Evolutionary conservation across 108 stramenopile species (phyloP).

Genomic region (Cylindrotheca fusiformis): DNA sequence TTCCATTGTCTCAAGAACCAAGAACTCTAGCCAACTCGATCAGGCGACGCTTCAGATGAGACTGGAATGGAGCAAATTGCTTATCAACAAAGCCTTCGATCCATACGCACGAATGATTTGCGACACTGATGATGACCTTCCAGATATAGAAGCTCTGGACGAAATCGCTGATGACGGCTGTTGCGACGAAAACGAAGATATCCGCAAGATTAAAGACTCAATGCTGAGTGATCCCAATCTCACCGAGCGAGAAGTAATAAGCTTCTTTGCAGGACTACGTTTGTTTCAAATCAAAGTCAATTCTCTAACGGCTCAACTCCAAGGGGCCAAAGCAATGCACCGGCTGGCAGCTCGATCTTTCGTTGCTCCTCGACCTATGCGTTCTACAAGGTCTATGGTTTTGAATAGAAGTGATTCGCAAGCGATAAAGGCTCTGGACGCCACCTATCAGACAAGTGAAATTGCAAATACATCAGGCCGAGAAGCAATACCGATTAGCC

Average conservation of each 20-base stretch:
- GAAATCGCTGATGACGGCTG: too few relatives aligned
- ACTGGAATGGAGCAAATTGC: constrained; percentile 14
- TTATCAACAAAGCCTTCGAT: constrained; percentile 4
- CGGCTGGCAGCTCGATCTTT: background rate
- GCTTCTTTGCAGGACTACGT: constrained; percentile 21
- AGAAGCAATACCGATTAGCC: too few relatives aligned
- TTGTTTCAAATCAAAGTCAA: constrained; percentile 13
- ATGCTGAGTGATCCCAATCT: constrained; percentile 23
- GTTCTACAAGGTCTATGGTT: background rate
- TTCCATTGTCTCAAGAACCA: background rate
- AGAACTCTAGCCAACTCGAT: constrained; percentile 6
- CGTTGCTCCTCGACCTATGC: background rate
- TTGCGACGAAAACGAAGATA: constrained; percentile 7
- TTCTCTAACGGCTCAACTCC: constrained; percentile 14
- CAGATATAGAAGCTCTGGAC: constrained; percentile 3
- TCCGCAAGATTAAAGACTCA: constrained; percentile 6
- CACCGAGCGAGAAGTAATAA: constrained; percentile 15
- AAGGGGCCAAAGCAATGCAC: constrained; percentile 4
- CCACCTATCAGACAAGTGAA: background rate
- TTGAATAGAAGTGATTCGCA: background rate
- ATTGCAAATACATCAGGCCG: background rate
- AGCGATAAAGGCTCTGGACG: background rate
- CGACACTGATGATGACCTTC: constrained; percentile 7
- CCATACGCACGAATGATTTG: constrained; percentile 11
- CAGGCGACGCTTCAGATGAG: constrained; percentile 4